Evolutionary conservation across 108 stramenopile species (phyloP), one percentile per base, ranked within the genome.

Genomic region (Cyclotella distinguenda): DNA sequence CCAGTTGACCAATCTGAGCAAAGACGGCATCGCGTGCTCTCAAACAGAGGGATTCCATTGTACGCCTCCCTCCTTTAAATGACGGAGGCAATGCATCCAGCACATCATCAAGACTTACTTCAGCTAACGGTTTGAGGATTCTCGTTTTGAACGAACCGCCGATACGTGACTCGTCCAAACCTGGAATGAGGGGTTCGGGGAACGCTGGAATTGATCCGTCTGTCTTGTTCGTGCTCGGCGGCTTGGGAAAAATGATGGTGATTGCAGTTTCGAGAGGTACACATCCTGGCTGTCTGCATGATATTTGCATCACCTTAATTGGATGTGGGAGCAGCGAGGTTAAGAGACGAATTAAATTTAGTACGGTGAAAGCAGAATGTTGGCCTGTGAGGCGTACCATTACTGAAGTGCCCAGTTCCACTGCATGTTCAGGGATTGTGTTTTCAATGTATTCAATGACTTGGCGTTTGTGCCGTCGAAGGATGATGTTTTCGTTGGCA

Each of bases 241-340:
- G 62, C 33, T 65, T 80, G 4, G 93, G 90, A 84, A 94, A 94
- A 10, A 95, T 85, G 42, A 95, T 77, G 12, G 85, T 75, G 54
- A 95, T 84, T 23, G 79, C 85, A 0, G 94, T 95, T 65, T 95
- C 94, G 35, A 95, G 38, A 27, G 94, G 94, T 2, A 91, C 94
- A 67, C 94, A 95, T 34, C 90, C 89, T 4, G 88, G 89, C 22
- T 82, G 80, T 42, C 78, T 72, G 67, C 94, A 95, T 2, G 83
- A 69, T 9, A 90, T 87, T 78, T 95, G 84, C 94, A 95, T 95
- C 28, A 84, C n/a, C n/a, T n/a, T n/a, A n/a, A n/a, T n/a, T n/a
- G n/a, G n/a, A n/a, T n/a, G n/a, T n/a, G n/a, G n/a, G n/a, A n/a
- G n/a, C n/a, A n/a, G n/a, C n/a, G n/a, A n/a, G n/a, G n/a, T n/a